A percentile compares a stretch with the other conserved stretches of the same genome.
Conservation (phyloP, 306 rosid species). For the Fragaria vesca region DNA sequence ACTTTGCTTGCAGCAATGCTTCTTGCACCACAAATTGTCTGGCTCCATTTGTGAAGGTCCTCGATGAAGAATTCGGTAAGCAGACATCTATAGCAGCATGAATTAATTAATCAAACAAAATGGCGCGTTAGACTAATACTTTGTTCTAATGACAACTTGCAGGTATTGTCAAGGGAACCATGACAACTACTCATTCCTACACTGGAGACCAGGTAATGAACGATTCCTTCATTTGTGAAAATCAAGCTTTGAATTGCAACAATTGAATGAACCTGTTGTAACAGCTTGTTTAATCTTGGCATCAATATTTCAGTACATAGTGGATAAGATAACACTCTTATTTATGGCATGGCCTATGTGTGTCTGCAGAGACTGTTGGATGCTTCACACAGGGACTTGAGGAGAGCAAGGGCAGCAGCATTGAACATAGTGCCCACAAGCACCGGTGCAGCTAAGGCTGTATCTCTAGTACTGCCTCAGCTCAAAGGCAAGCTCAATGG, state of each 20-base stretch:
- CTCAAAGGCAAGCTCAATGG: slow-evolving; percentile 98
- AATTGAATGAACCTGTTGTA: neutral
- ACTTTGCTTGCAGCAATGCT: slow-evolving; percentile 68
- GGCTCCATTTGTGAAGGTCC: slow-evolving; percentile 91
- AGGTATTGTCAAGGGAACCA: slow-evolving; percentile 98
- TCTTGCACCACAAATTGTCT: slow-evolving; percentile 98
- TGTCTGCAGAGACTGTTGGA: slow-evolving; percentile 81
- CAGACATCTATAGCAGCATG: neutral
- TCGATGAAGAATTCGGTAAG: slow-evolving; percentile 94
- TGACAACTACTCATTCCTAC: slow-evolving; percentile 99
- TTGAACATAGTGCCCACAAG: slow-evolving; percentile 97
- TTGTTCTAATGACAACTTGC: slow-evolving; percentile 9
- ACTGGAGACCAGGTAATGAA: slow-evolving; percentile 89
- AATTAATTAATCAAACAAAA: neutral
- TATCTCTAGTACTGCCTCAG: slow-evolving; percentile 86
- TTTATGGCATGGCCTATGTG: slow-evolving; percentile 1
- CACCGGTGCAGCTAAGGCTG: slow-evolving; percentile 99
- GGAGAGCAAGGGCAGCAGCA: slow-evolving; percentile 97
- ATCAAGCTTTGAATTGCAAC: slow-evolving; percentile 7
- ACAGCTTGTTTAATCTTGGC: neutral
- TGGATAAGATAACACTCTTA: neutral
- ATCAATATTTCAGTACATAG: neutral
- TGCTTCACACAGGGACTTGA: slow-evolving; percentile 96
- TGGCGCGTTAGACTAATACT: neutral
- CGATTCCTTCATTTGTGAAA: neutral